Percentiles rank a stretch among this genome's conserved stretches.
Conservation (phyloP, 805 yeast species). For the Ogataea ganodermae region DNA sequence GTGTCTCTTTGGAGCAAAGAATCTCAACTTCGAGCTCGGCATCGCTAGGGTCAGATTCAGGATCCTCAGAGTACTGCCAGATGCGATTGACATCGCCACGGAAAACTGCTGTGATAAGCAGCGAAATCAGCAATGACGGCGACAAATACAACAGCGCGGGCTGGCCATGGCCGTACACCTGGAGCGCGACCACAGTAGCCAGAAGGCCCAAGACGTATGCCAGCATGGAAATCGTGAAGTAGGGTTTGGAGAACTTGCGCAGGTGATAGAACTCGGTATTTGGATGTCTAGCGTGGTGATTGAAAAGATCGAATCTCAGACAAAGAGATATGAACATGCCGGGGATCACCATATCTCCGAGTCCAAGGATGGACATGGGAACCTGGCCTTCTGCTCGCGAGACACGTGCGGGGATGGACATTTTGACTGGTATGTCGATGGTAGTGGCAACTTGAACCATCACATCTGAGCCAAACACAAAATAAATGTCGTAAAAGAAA, state of each 20-base stretch:
- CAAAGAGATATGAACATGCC: constrained; percentile 55
- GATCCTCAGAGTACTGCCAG: constrained; percentile 41
- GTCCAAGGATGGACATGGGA: constrained; percentile 49
- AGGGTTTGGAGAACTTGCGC: constrained; percentile 42
- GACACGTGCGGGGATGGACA: constrained; percentile 43
- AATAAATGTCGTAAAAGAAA: constrained; percentile 63
- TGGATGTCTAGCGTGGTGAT: constrained; percentile 37
- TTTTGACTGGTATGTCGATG: constrained; percentile 56
- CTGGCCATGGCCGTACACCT: constrained; percentile 49
- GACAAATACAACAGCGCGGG: constrained; percentile 69
- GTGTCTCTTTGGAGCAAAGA: constrained; percentile 28
- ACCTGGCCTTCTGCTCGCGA: constrained; percentile 23
- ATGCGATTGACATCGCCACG: constrained; percentile 44
- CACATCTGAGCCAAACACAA: constrained; percentile 62
- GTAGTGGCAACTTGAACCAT: constrained; percentile 64
- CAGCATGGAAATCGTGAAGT: constrained; percentile 47
- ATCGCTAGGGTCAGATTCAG: constrained; percentile 14
- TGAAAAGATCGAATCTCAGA: constrained; percentile 53
- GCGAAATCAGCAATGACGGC: constrained; percentile 45
- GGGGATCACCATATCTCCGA: constrained; percentile 69
- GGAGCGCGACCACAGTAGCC: constrained; percentile 43
- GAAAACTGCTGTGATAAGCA: constrained; percentile 36
- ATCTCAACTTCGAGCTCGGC: constrained; percentile 19
- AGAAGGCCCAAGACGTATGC: constrained; percentile 52
- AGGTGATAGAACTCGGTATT: constrained; percentile 43